Base-by-base conservation (phyloP, 2,329 filamentous ascomycete species). In the Thelonectria olida region DNA sequence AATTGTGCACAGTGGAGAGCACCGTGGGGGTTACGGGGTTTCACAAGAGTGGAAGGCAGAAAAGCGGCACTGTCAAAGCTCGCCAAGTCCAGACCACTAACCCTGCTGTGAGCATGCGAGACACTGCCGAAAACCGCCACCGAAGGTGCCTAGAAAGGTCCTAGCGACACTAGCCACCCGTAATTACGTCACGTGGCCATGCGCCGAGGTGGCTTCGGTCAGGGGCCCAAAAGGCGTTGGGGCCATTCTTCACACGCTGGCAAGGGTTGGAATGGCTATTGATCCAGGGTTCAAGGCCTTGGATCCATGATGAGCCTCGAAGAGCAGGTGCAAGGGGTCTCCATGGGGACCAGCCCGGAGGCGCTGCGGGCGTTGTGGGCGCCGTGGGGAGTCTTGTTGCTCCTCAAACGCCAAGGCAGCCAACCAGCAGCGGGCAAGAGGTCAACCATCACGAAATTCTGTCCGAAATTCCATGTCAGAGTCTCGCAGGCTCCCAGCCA, bases 51-150 rank as follows among this genome's bases (percentile, higher is more conserved):
- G n/a, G n/a, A n/a, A 17, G 3, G 15, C 13, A 28, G 22, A 52
- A 61, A 63, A 63, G 61, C 57, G 44, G 50, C 56, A 54, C 41
- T 28, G 44, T 42, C 25, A 23, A 19, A 41, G 10, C 49, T 41
- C 12, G 23, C 13, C 28, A 23, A 41, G 27, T 28, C 34, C 27
- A 52, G 45, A 39, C 25, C 55, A 12, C 17, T 28, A 28, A 28
- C 53, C 47, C 52, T 55, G 54, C 48, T n/a, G 23, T 38, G 59
- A 54, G 56, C 69, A 71, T 67, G 68, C 62, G 68, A 71, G 63
- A 61, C 15, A 68, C 58, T 71, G 42, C 68, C 67, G 19, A 64
- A 69, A 69, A 63, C 54, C 56, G 67, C 62, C 62, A 71, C 68
- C 68, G 67, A 71, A 31, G 39, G 47, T 17, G 20, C 15, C 45